These are phyloP conservation scores for Polytrichum formosum DNA, from an alignment of 225 moss, liverwort and hornwort genomes.

Conservation along the genomic window DNA sequence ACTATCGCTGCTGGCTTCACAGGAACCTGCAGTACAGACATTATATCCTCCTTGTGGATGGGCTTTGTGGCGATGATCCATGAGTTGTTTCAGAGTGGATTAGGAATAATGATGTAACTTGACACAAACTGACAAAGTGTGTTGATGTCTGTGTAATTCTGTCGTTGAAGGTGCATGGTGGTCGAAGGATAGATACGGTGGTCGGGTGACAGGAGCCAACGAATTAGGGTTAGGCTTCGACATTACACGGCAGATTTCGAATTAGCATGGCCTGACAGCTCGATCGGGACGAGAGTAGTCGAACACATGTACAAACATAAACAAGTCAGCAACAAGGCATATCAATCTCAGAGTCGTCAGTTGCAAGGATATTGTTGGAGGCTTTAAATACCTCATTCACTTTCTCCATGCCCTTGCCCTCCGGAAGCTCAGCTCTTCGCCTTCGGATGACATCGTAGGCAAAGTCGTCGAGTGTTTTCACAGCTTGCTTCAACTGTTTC, in stretches of 20 bases:
- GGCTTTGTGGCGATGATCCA: neutral
- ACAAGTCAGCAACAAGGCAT: too few relatives aligned
- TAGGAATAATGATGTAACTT: too few relatives aligned
- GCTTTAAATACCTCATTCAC: neutral
- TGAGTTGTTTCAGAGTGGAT: too few relatives aligned
- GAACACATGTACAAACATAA: neutral
- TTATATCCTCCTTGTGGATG: neutral
- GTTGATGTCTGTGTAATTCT: too few relatives aligned
- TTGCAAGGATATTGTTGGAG: too few relatives aligned
- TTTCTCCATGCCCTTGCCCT: neutral
- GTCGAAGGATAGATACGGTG: slow-evolving; percentile 11
- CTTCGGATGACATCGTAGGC: slow-evolving; percentile 34
- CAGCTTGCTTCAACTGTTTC: slow-evolving; percentile 17
- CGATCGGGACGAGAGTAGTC: slow-evolving; percentile 2
- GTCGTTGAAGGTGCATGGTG: slow-evolving; percentile 1
- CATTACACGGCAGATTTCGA: slow-evolving; percentile 5
- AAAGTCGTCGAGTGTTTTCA: slow-evolving; percentile 31
- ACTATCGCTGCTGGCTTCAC: neutral
- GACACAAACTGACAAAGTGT: too few relatives aligned
- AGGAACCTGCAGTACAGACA: neutral
- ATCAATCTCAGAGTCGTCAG: too few relatives aligned
- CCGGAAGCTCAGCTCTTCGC: slow-evolving; percentile 27
- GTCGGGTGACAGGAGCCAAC: slow-evolving; percentile 13
- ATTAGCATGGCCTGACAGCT: neutral
- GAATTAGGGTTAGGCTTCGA: slow-evolving; percentile 10